phyloP scores from a whole-genome alignment of 1,284 basidiomycete genomes.

The Apiotrichum veenhuisii region DNA sequence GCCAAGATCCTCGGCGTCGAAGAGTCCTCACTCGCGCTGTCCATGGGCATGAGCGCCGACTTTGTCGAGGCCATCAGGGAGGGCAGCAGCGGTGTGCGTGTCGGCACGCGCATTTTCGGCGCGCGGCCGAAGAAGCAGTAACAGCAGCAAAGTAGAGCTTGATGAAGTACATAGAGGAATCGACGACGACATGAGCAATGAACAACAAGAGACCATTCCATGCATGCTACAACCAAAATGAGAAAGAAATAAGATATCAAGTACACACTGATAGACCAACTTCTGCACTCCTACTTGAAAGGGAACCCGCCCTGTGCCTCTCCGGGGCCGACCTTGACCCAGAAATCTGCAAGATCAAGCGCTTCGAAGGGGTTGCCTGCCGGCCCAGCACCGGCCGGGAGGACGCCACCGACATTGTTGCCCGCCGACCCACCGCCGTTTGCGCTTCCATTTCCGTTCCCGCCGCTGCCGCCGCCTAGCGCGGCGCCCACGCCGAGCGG shows the following conservation, averaged over 20 bases:
- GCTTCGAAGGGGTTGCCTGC: slow-evolving; percentile 22
- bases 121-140: slow-evolving; percentile 57
- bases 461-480: neutral
- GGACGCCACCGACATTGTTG: neutral
- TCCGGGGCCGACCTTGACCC: slow-evolving; percentile 56
- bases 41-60: slow-evolving; percentile 98
- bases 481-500: neutral
- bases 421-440: neutral
- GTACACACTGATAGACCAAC: too few species aligned
- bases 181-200: neutral
- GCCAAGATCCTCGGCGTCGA: slow-evolving; percentile 54
- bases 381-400: neutral
- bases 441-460: neutral
- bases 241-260: too few species aligned
- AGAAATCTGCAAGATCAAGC: slow-evolving; percentile 55
- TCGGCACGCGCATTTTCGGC: slow-evolving; percentile 91
- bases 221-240: neutral
- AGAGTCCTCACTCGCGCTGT: slow-evolving; percentile 61
- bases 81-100: slow-evolving; percentile 83
- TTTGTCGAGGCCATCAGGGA: slow-evolving; percentile 79
- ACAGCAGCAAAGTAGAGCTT: neutral
- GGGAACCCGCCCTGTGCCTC: slow-evolving; percentile 52
- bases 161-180: neutral
- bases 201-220: neutral
- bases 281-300: slow-evolving; percentile 15